phyloP scores from a whole-genome alignment of 352 stramenopile genomes.

The Elongisporangium anandrum region DNA sequence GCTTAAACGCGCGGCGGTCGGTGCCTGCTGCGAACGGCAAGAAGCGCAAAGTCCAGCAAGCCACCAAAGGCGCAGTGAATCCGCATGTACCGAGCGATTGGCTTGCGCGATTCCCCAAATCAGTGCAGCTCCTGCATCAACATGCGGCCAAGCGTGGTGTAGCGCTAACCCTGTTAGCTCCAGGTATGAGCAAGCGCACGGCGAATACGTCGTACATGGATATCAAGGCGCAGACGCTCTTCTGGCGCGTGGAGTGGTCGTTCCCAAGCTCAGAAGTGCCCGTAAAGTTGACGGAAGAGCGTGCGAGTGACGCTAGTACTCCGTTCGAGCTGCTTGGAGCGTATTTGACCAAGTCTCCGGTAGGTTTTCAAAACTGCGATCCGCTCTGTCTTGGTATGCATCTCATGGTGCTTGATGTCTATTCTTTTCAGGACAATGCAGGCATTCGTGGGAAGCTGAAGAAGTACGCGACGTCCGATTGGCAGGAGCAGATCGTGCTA shows the following conservation, averaged over 20 bases:
- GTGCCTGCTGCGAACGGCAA: slow-evolving; percentile 9
- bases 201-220: slow-evolving; percentile 79
- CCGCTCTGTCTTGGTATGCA: not conserved
- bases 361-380: slow-evolving; percentile 16
- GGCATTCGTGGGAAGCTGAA: slow-evolving; percentile 65
- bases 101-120: slow-evolving; percentile 63
- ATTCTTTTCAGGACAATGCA: slow-evolving; percentile 53
- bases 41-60: slow-evolving; percentile 18
- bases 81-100: slow-evolving; percentile 66
- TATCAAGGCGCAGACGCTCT: slow-evolving; percentile 50
- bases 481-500: slow-evolving; percentile 51
- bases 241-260: slow-evolving; percentile 75
- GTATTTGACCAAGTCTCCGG: slow-evolving; percentile 53
- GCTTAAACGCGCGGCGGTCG: slow-evolving; percentile 22
- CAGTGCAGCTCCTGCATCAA: slow-evolving; percentile 63
- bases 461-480: slow-evolving; percentile 48
- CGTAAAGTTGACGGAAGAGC: slow-evolving; percentile 44
- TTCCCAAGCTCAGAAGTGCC: slow-evolving; percentile 53
- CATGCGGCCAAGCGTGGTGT: slow-evolving; percentile 67
- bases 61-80: slow-evolving; percentile 24
- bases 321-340: slow-evolving; percentile 52
- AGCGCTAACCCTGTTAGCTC: slow-evolving; percentile 60
- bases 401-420: not conserved
- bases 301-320: slow-evolving; percentile 45
- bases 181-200: slow-evolving; percentile 76